phyloP scores from a whole-genome alignment of 495 filamentous ascomycete species.

The Friedmanniomyces simplex region DNA sequence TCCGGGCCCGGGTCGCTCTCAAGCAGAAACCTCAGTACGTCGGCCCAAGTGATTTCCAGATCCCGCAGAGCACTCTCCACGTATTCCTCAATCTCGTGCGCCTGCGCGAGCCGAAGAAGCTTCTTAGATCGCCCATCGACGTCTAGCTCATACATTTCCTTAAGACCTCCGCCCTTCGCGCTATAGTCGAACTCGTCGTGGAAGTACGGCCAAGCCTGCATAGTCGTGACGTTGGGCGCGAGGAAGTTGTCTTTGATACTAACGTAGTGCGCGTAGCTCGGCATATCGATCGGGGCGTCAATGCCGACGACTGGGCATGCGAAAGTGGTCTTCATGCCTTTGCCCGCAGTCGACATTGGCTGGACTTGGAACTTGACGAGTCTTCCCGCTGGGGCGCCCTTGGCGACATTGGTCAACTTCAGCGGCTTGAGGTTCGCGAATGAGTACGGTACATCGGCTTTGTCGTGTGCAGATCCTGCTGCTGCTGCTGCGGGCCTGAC shows the following conservation, averaged over 20 bases:
- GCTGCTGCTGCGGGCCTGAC: not conserved
- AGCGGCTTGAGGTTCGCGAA: constrained; percentile 14
- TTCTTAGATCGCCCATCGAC: constrained; percentile 4
- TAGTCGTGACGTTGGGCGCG: constrained; percentile 22
- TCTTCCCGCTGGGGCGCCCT: not conserved
- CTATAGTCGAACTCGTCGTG: constrained; percentile 19
- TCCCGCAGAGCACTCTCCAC: constrained; percentile 23
- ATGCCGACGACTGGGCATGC: not conserved
- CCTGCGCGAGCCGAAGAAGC: constrained; percentile 8
- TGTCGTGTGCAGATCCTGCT: constrained; percentile 1
- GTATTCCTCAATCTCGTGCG: constrained; percentile 16
- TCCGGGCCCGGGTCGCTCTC: constrained; percentile 2
- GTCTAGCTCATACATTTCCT: constrained; percentile 14
- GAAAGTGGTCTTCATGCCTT: not conserved
- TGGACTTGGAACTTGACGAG: not conserved
- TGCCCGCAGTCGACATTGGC: not conserved
- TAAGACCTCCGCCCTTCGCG: constrained; percentile 6
- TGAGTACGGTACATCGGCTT: constrained; percentile 1
- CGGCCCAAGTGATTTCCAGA: constrained; percentile 20
- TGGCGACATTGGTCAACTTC: not conserved
- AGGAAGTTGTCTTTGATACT: constrained; percentile 24
- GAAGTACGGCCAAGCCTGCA: constrained; percentile 28
- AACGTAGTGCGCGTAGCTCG: constrained; percentile 20
- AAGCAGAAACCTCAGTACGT: constrained; percentile 25
- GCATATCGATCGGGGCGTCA: constrained; percentile 2